Evolutionary conservation across 2,329 filamentous ascomycete species (phyloP).

Genomic region (Penicillium concentricum): DNA sequence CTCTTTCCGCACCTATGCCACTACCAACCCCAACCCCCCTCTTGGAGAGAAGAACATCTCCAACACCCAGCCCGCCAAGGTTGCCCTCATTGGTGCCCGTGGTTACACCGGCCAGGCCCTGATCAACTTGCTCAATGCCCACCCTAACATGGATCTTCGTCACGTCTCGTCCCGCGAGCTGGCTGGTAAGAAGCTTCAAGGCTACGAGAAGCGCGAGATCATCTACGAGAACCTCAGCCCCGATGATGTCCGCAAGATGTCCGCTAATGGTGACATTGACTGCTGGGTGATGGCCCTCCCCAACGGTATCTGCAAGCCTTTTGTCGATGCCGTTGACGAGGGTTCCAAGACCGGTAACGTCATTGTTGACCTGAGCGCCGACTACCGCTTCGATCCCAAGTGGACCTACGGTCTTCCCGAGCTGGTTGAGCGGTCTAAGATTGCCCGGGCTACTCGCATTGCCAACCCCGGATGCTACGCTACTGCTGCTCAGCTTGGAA

Average conservation of each 20-base stretch:
- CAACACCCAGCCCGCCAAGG: conserved; percentile 72
- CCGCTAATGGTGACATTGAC: conserved; percentile 80
- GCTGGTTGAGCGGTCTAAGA: conserved; percentile 71
- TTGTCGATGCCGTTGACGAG: conserved; percentile 80
- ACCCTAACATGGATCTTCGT: conserved; percentile 84
- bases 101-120: conserved; percentile 93
- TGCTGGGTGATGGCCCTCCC: conserved; percentile 98
- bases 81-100: conserved; percentile 86
- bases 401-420: conserved; percentile 94
- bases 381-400: conserved; percentile 81
- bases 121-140: conserved; percentile 79
- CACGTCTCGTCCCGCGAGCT: conserved; percentile 94
- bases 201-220: conserved; percentile 87
- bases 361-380: conserved; percentile 92
- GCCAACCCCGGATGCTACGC: conserved; percentile 94
- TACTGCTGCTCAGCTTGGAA: conserved; percentile 85
- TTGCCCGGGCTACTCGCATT: conserved; percentile 77
- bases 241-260: conserved; percentile 83
- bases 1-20: conserved; percentile 41
- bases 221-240: conserved; percentile 86
- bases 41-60: conserved; percentile 85
- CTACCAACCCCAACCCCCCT: conserved; percentile 79
- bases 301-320: conserved; percentile 92
- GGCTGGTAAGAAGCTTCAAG: conserved; percentile 78
- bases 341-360: conserved; percentile 67